Base-by-base conservation (phyloP, 345 rosid species). In the Ailanthus altissimus region DNA sequence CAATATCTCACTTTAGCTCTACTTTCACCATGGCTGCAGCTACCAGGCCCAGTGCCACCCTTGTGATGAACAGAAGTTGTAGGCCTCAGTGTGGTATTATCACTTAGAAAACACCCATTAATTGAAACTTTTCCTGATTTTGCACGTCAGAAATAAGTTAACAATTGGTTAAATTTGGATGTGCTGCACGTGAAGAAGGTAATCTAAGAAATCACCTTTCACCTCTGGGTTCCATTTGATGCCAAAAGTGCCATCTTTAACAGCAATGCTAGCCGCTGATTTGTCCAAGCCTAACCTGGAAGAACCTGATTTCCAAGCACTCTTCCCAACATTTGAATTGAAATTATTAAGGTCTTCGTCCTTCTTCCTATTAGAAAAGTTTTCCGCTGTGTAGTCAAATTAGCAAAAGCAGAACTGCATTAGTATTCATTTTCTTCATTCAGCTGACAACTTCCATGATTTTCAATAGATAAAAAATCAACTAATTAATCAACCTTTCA, bases 301-400 rank as follows among this genome's bases (percentile, higher is more conserved):
- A 43, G 43, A 58, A 43, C 65, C 47, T 58, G 14, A 23, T 58
- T 57, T 72, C 43, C 66, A 15, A 42, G 43, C 45, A 38, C 56
- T 2, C 54, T 58, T 50, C 13, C 7, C 21, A 42, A 23, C 28
- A 67, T 64, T 75, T 67, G 77, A 58, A 64, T 78, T 72, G 62
- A 77, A 58, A 76, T 68, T 57, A 71, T 20, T 38, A 38, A 49
- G 23, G 18, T 63, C 76, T 47, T 81, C 64, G 60, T 32, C 80
- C 56, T 59, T 85, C 73, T 40, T 57, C 83, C 45, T 78, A 66
- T 85, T 86, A 81, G 86, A 86, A 76, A 86, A 82, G 32, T 36
- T 68, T 59, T 84, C 86, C 80, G 85, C 94, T 86, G 80, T 79
- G 59, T 78, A 78, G 60, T 65, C 54, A 63, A 20, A 81, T 42